Percentiles rank a stretch among this genome's conserved stretches.
These are phyloP conservation scores for Talaromyces liani DNA, from an alignment of 495 filamentous ascomycete species.

Conservation along the genomic window DNA sequence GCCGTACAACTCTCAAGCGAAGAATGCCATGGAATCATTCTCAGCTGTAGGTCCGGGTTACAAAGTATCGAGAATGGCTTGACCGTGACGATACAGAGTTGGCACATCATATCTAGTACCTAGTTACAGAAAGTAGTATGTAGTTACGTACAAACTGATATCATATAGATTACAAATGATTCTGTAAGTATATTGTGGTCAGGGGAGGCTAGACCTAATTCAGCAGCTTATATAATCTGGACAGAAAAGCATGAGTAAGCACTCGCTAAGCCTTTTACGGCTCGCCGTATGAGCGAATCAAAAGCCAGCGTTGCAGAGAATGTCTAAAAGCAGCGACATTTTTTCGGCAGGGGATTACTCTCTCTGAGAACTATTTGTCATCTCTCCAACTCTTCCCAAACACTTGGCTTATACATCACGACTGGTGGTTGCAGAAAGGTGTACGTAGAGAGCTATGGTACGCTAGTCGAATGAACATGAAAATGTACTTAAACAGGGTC, in stretches of 20 bases:
- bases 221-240: no score
- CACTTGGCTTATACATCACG: neutral
- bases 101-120: no score
- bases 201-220: no score
- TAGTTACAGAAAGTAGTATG: no score
- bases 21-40: neutral
- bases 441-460: neutral
- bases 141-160: no score
- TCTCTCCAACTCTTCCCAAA: neutral
- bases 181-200: no score
- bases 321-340: neutral
- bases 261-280: no score
- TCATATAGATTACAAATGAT: no score
- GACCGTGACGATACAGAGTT: neutral
- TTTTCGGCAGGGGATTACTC: neutral
- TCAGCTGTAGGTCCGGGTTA: constrained; percentile 3
- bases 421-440: neutral
- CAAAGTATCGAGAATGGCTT: constrained; percentile 6
- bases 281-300: neutral
- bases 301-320: neutral
- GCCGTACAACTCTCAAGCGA: neutral
- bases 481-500: neutral
- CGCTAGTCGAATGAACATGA: neutral
- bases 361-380: neutral
- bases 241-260: no score